These are phyloP conservation scores for Scutellaria baicalensis DNA, from an alignment of 257 asterid species.

Conservation along the genomic window DNA sequence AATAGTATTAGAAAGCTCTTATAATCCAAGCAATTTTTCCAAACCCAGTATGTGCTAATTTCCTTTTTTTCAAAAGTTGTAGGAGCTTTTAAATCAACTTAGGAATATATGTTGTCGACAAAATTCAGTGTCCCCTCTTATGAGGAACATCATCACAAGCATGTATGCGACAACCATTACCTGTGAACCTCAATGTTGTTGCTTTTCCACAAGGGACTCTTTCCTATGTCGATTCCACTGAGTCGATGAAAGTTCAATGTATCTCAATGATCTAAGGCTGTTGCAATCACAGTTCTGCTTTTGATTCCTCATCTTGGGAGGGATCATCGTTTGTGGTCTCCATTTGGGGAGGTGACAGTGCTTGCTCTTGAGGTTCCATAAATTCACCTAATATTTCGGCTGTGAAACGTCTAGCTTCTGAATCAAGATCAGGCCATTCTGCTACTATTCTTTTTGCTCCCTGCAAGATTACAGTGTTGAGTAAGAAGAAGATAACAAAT, in stretches of 20 bases:
- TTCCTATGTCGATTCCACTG: neutral
- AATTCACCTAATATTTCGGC: conserved; percentile 66
- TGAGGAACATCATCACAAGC: neutral
- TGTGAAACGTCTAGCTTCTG: conserved; percentile 78
- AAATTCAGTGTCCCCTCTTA: conserved; percentile 15
- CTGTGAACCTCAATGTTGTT: neutral
- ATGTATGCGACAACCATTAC: neutral
- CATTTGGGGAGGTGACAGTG: conserved; percentile 24
- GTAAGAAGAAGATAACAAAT: neutral
- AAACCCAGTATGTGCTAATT: no score
- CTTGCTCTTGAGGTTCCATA: conserved; percentile 42
- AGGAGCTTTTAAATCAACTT: no score
- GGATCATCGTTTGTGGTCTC: conserved; percentile 13
- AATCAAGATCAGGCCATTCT: conserved; percentile 98
- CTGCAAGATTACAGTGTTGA: conserved; percentile 26
- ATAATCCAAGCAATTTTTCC: no score
- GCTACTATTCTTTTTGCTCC: conserved; percentile 94
- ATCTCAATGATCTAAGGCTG: neutral
- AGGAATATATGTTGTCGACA: neutral
- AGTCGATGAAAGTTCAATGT: neutral
- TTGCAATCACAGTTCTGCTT: conserved; percentile 59
- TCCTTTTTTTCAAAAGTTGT: no score
- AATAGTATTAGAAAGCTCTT: no score
- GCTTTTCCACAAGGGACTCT: neutral
- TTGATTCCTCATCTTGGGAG: conserved; percentile 58